Evolutionary conservation across 164 flowering plant genomes (phyloP), one percentile per base, ranked within the genome.

Genomic region (Nymphaea thermarum): DNA sequence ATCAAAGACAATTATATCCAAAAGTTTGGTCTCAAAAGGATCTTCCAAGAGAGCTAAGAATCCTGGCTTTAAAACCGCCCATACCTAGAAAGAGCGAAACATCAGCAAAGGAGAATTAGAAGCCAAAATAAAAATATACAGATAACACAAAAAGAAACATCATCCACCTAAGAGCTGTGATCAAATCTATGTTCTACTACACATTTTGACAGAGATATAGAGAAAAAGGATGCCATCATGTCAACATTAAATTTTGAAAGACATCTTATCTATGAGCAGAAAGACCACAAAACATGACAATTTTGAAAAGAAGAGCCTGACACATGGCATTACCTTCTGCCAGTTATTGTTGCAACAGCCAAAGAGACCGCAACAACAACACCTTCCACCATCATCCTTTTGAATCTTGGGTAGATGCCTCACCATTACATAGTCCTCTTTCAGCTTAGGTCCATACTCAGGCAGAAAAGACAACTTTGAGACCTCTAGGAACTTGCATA

Each of bases 21-120:
- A 73, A 51, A 85, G 99, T 67, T 86, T 85, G 44, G 87, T 72
- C 70, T 89, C 93, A 80, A 85, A 85, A 63, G 97, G 98, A 79
- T 92, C 93, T 73, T 74, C 90, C 72, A 95, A 80, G 69, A 95
- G 76, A 66, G 97, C 97, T 80, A 95, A 71, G 74, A 92, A 95
- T 68, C 99, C 99, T 73, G 99, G 99, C 77, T 95, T 95, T 45
- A 95, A 73, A 47, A 95, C 99, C 73, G 90, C 99, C 99, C 99
- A 95, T 43, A 95, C 98, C 99, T 95, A 77, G 8, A n/a, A 44
- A n/a, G 16, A 47, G 55, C 55, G 12, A 47, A 6, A 12, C 55
- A 47, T 3, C 55, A 12, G 55, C 55, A 47, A 7, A 47, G 0
- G 55, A 47, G 12, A 47, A 47, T 47, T 47, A 47, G 55, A 2